Evolutionary conservation across 2,329 filamentous ascomycete species (phyloP), one percentile per base, ranked within the genome.

Genomic region (Epichloe amarillans): DNA sequence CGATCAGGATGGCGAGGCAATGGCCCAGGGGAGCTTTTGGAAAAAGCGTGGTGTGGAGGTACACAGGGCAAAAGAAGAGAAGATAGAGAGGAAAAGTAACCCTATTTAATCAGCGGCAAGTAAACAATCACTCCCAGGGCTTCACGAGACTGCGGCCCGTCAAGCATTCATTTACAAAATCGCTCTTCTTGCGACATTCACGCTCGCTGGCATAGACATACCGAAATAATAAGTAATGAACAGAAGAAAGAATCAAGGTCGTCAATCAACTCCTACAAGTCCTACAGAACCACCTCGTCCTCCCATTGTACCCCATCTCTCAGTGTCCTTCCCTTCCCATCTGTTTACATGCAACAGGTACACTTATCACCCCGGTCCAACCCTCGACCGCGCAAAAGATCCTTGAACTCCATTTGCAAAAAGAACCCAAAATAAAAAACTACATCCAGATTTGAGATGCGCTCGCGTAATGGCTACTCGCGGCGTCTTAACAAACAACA

Each of bases 371-470:
- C 17, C 50, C 45, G 35, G 36, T 51, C 49, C 50, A 37, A 43
- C 48, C 50, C 40, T 45, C 47, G 44, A 48, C 48, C 54, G 23
- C 49, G 47, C 51, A 50, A 52, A 60, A 62, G 57, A 64, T 65
- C 65, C 63, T 57, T 56, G 56, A 62, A 66, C 64, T 66, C 64
- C 64, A 58, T 61, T 61, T 64, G 60, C 64, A 65, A 66, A 61
- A 65, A 65, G 65, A 61, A 64, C 58, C 64, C 62, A 65, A 67
- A 66, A 53, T 49, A 46, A 51, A 50, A 51, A 51, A 66, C 63
- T 65, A 67, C 63, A 67, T 67, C 64, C 64, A 66, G 64, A 64
- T 66, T 58, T 62, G 52, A 55, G 52, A 53, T 46, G 44, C 44
- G 30, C 52, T 49, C 46, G 21, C 50, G 48, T 19, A 35, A 12